phyloP scores from a whole-genome alignment of 805 yeast genomes.

The Metschnikowia koreensis region DNA sequence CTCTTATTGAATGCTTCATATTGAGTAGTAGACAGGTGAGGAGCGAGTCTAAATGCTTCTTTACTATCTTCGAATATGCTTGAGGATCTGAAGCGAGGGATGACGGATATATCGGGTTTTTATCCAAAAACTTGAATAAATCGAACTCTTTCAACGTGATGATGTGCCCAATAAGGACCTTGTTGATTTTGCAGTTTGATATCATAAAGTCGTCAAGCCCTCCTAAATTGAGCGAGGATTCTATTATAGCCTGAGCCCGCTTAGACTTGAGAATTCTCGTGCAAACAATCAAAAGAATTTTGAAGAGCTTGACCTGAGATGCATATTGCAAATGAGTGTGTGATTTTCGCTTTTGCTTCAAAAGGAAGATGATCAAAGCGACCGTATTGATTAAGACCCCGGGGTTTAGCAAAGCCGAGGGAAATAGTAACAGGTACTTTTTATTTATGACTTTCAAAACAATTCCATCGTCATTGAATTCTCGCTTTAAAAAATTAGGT shows the following conservation, averaged over 20 bases:
- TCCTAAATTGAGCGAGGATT: conserved; percentile 23
- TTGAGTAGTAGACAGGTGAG: conserved; percentile 30
- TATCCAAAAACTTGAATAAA: conserved; percentile 21
- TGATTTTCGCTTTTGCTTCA: conserved; percentile 21
- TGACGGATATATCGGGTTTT: neutral
- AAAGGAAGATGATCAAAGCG: conserved; percentile 26
- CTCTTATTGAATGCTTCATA: conserved; percentile 26
- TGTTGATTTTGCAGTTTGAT: conserved; percentile 36
- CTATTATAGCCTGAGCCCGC: conserved; percentile 24
- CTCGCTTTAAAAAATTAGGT: neutral
- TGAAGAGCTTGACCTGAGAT: conserved; percentile 27
- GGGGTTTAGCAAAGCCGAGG: conserved; percentile 6
- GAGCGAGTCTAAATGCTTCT: conserved; percentile 23
- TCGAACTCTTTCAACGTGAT: conserved; percentile 33
- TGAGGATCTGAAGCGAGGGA: neutral
- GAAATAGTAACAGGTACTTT: conserved; percentile 18
- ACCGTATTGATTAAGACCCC: conserved; percentile 22
- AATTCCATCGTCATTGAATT: conserved; percentile 24
- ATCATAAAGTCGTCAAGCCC: conserved; percentile 31
- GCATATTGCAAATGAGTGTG: conserved; percentile 6
- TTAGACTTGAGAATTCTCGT: conserved; percentile 28
- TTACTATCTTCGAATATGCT: conserved; percentile 10
- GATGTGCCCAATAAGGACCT: conserved; percentile 32
- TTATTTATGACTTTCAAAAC: conserved; percentile 16
- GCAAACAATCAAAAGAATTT: conserved; percentile 28